Evolutionary conservation across 164 flowering plant species (phyloP), one percentile per base, ranked within the genome.

Genomic region (Paratinospora sagittata): DNA sequence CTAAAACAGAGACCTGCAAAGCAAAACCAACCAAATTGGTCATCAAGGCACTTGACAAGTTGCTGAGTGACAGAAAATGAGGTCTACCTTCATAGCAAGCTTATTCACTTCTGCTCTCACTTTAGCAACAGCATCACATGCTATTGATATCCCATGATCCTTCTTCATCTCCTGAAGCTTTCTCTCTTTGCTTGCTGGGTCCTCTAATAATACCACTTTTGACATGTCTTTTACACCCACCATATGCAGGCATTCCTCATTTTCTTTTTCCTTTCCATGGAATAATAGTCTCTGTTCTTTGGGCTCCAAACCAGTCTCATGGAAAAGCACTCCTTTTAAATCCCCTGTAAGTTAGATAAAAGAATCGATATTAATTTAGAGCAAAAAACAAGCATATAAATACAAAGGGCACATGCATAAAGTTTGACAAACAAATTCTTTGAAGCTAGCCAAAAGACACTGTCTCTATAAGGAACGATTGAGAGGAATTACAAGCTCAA

Each of bases 101-200:
- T 78, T 84, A 75, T 89, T 87, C 58, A 89, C 89, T 73, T 89
- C 93, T 1, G 74, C 63, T 74, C 86, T 80, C 16, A 88, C 86
- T 70, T 63, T 71, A 24, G 81, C 81, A 33, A 90, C 77, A 19
- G 86, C 89, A 71, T 77, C 82, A 57, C 77, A 79, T 55, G 91
- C 89, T 77, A 71, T 77, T 7, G 80, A 71, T 68, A 84, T 72
- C 55, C 63, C 70, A 7, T 74, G 52, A 71, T 81, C 64, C 63
- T 23, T 71, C 67, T 76, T 77, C 76, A 74, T 70, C 64, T 76
- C 76, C 69, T 78, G 77, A 36, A 76, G 71, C 63, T 74, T 78
- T 70, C 66, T 78, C 67, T 81, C 88, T 45, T 76, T 82, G 58
- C 80, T 83, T 2, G 81, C 81, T 27, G 77, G 80, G 12, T 84